These are phyloP conservation scores for Pythium folliculosum DNA, from an alignment of 352 stramenopile species.

Conservation along the genomic window DNA sequence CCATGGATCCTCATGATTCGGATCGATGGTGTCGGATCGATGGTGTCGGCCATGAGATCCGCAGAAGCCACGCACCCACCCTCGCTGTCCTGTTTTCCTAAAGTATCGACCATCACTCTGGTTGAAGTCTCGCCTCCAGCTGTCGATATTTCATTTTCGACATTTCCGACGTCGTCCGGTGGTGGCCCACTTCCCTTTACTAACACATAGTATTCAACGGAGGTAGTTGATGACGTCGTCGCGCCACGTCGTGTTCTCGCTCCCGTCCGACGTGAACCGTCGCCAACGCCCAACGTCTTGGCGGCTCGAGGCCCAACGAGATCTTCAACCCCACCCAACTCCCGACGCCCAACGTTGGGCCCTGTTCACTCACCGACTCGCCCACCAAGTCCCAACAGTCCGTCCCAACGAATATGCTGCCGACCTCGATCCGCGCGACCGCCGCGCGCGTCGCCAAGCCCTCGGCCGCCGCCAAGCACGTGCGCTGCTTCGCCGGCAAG, in stretches of 20 bases:
- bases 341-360: background rate
- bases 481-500: constrained; percentile 43
- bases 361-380: constrained; percentile 14
- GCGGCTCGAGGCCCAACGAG: background rate
- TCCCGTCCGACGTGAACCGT: constrained; percentile 23
- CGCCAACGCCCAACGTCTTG: background rate
- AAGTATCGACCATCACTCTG: background rate
- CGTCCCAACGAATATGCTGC: constrained; percentile 9
- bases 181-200: constrained; percentile 19
- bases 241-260: constrained; percentile 24
- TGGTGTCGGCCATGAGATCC: too few species aligned
- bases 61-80: too few species aligned
- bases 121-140: background rate
- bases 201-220: constrained; percentile 3
- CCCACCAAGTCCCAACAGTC: background rate
- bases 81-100: background rate
- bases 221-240: constrained; percentile 19
- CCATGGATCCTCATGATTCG: too few species aligned
- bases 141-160: constrained; percentile 9
- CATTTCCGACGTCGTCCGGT: constrained; percentile 1
- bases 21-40: too few species aligned
- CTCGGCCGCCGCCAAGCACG: constrained; percentile 8
- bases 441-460: constrained; percentile 10
- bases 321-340: constrained; percentile 12
- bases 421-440: constrained; percentile 17